Evolutionary conservation across 495 filamentous ascomycete genomes (phyloP), one percentile per base, ranked within the genome.

Genomic region (Copromyces sp.): DNA sequence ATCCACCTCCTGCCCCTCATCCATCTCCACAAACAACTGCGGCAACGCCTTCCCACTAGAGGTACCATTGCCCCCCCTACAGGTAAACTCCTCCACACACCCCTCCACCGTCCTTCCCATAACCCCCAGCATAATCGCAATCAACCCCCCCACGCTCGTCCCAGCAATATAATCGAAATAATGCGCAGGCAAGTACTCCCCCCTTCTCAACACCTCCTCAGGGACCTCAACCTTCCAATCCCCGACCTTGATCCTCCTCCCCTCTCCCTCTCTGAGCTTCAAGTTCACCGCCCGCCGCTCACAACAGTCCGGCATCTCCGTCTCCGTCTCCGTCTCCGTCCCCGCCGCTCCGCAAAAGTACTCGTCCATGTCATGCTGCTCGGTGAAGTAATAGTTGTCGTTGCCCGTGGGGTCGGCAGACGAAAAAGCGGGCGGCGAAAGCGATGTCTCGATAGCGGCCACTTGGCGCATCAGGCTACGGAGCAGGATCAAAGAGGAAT

Each of bases 111-210:
- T 75, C 68, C 73, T 73, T 0, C 79, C 78, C 14, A 80, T 73
- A 71, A 80, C 77, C 20, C 80, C 80, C 29, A 81, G 47, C 79
- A 81, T 81, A 69, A 81, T 81, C 20, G 80, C 80, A 38, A 81
- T 78, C 40, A 81, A 32, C 1, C 81, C 80, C 12, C 81, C 81
- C 39, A 82, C 76, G 29, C 76, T 81, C 20, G 82, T 83, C 24
- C 81, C 82, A 4, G 78, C 80, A 20, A 84, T 81, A 70, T 82
- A 79, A 75, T 83, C 80, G 44, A 83, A 83, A 69, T 81, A 84
- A 12, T 89, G 84, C 74, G 83, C 86, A 9, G 86, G 86, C 68
- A 86, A 81, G 32, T 83, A 83, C 37, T 83, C 77, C 24, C 82
- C 80, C 16, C 83, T 75, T 35, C 75, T 75, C 24, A 84, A 79